These are phyloP conservation scores for Curvularia verruculosa DNA, from an alignment of 2,329 filamentous ascomycete species.

Conservation along the genomic window DNA sequence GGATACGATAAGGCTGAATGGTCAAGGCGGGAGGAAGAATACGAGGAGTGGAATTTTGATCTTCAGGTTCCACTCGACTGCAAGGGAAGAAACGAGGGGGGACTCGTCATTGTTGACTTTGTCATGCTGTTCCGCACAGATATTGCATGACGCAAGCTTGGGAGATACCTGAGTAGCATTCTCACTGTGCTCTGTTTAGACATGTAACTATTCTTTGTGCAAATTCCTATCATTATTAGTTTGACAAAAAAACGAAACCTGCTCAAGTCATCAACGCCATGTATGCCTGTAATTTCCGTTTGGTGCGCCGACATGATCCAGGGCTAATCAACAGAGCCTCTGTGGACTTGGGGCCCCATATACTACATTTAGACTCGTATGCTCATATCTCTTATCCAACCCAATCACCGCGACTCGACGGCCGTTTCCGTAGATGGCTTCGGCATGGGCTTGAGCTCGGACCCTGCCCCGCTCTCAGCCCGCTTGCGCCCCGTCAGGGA, in stretches of 20 bases:
- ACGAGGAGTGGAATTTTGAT: neutral
- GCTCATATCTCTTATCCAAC: slow-evolving; percentile 1
- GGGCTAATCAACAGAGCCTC: neutral
- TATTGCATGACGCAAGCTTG: neutral
- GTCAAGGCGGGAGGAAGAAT: neutral
- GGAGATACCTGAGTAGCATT: neutral
- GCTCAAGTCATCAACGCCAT: neutral
- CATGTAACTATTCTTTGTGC: neutral
- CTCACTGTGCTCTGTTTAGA: neutral
- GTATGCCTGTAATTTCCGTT: neutral
- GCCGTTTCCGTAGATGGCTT: slow-evolving; percentile 34
- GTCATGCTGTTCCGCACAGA: neutral
- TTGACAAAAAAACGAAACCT: neutral
- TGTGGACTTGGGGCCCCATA: slow-evolving; percentile 2
- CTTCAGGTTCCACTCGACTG: neutral
- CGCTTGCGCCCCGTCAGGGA: slow-evolving; percentile 73
- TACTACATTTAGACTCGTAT: slow-evolving; percentile 6
- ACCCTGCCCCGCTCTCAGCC: slow-evolving; percentile 70
- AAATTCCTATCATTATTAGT: neutral
- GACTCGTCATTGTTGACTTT: neutral
- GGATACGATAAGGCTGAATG: too few relatives aligned
- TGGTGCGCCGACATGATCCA: neutral
- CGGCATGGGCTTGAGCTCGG: slow-evolving; percentile 73
- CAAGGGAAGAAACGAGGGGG: neutral
- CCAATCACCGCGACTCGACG: slow-evolving; percentile 33